Conservation (phyloP, 768 basidiomycete genomes). For the Pleurotus ostreatus region DNA sequence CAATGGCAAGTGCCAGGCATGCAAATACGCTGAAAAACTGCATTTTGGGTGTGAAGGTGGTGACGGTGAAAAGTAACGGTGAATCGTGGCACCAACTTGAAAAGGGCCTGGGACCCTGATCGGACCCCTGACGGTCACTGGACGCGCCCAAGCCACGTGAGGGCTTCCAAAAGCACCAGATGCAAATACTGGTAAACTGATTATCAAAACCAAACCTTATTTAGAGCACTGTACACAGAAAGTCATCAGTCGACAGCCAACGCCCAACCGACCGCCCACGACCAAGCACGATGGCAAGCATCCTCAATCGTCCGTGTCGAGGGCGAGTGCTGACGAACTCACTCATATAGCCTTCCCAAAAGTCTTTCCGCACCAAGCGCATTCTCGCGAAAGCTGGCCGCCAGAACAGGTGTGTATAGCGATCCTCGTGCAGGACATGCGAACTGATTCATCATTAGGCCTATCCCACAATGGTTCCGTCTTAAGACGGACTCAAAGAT, state of each 20-base stretch:
- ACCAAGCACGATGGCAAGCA: slow-evolving; percentile 40
- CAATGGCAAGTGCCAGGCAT: slow-evolving; percentile 39
- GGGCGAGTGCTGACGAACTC: slow-evolving; percentile 9
- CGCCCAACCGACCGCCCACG: neutral
- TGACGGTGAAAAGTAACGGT: neutral
- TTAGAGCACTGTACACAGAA: slow-evolving; percentile 7
- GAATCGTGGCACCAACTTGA: too few relatives aligned
- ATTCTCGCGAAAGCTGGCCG: slow-evolving; percentile 93
- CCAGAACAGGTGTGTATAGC: slow-evolving; percentile 80
- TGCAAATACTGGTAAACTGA: slow-evolving; percentile 5
- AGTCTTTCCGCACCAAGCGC: slow-evolving; percentile 95
- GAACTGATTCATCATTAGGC: slow-evolving; percentile 40
- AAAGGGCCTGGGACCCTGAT: too few relatives aligned
- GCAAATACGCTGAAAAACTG: slow-evolving; percentile 47
- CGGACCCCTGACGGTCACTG: neutral
- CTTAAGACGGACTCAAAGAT: slow-evolving; percentile 95
- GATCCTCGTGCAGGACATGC: neutral
- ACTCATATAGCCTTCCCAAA: slow-evolving; percentile 88
- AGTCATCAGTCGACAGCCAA: slow-evolving; percentile 1
- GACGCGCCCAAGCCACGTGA: slow-evolving; percentile 1
- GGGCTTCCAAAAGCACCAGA: too few relatives aligned
- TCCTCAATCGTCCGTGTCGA: slow-evolving; percentile 2
- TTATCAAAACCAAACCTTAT: slow-evolving; percentile 5
- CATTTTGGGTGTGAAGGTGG: slow-evolving; percentile 33
- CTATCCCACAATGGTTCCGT: slow-evolving; percentile 99